Base-by-base conservation (phyloP, 306 rosid species). In the Castanea crenata region DNA sequence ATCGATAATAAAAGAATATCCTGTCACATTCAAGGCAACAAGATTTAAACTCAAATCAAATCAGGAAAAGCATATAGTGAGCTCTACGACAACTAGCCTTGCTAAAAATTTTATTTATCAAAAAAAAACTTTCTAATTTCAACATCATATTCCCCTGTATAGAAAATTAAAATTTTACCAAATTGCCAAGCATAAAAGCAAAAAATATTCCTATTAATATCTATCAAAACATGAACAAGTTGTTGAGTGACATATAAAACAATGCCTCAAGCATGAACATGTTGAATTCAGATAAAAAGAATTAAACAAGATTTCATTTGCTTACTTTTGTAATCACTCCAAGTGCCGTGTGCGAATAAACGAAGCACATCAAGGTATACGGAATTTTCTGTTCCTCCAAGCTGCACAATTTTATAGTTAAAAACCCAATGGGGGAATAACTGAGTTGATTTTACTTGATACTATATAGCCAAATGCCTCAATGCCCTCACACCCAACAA, bases 311-410 rank as follows among this genome's bases (percentile, higher is more conserved):
- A 65, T 74, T 67, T 68, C 55, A 20, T 55, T 11, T 67, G 51
- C 94, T 87, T 88, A 95, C 99, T 81, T 90, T 87, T 95, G 82
- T 90, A 95, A 83, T 95, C 99, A 78, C 88, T 92, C 97, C 97
- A 95, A 54, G 92, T 92, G 78, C 98, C 99, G 74, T 93, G 91
- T 14, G 98, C 94, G 88, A 91, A 93, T 86, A 95, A 83, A 64
- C 89, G 91, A 80, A 95, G 94, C 84, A 91, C 27, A 35, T 95
- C 91, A 75, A 92, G 91, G 84, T 93, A 79, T 12, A 76, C 89
- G 63, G 97, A 79, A 74, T 83, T 81, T 55, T 88, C 91, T 13
- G 91, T 86, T 81, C 80, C 97, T 83, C 85, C 92, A 76, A 95
- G 92, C 99, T 95, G 92, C 83, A 76, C 35, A 80, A 68, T 29